Percentiles rank a stretch among this genome's conserved stretches.
These are phyloP conservation scores for Psilocybe cyanescens DNA, from an alignment of 768 basidiomycete species.

Conservation along the genomic window DNA sequence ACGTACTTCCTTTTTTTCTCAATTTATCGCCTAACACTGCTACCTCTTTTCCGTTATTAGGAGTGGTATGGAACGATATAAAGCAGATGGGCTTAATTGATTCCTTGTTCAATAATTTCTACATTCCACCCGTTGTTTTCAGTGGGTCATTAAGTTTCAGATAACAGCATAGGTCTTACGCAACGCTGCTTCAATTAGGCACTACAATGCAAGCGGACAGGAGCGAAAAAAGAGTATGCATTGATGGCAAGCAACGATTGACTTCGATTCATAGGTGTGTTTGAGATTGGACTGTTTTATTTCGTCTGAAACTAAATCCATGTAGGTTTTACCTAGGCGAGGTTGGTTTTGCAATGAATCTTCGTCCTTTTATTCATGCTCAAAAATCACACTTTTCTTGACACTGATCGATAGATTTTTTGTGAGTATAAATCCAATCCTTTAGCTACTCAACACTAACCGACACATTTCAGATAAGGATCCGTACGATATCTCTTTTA, in stretches of 20 bases:
- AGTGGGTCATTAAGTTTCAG: conserved; percentile 36
- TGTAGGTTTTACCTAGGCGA: conserved; percentile 57
- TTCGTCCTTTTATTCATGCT: not conserved
- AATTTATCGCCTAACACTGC: not conserved
- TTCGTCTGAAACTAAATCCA: not conserved
- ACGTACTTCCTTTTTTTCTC: conserved; percentile 1
- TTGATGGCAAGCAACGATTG: conserved; percentile 76
- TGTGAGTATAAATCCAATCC: conserved; percentile 33
- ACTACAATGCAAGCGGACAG: conserved; percentile 45
- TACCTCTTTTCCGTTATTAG: conserved; percentile 31
- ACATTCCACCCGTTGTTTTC: conserved; percentile 71
- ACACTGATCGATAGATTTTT: conserved; percentile 37
- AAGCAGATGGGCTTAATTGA: conserved; percentile 69
- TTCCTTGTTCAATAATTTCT: conserved; percentile 65
- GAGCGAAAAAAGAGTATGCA: conserved; percentile 52
- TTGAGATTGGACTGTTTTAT: not conserved
- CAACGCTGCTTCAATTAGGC: not conserved
- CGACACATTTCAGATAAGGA: conserved; percentile 24
- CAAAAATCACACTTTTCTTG: not conserved
- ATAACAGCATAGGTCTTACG: not conserved
- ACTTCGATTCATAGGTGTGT: conserved; percentile 64
- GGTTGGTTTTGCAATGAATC: conserved; percentile 39
- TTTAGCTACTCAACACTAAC: not conserved
- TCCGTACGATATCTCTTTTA: conserved; percentile 20
- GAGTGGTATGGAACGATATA: conserved; percentile 64